phyloP scores from a whole-genome alignment of 2,329 filamentous ascomycete genomes.

The Colletotrichum sp. region DNA sequence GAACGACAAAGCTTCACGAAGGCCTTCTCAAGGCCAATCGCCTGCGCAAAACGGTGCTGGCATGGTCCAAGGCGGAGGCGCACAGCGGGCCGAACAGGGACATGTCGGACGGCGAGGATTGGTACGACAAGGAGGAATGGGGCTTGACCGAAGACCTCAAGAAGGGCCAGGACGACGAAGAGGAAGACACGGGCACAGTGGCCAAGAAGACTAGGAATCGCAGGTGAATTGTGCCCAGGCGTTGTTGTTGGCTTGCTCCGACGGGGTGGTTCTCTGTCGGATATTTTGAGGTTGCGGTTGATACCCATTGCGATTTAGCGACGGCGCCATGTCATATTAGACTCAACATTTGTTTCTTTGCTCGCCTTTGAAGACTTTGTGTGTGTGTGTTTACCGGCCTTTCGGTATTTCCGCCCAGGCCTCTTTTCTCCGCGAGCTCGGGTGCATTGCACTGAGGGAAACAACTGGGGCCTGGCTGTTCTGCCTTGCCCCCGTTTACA shows the following conservation, averaged over 20 bases:
- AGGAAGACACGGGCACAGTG: conserved; percentile 70
- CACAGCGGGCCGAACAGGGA: conserved; percentile 71
- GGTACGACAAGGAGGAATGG: conserved; percentile 87
- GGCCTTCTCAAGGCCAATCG: conserved; percentile 77
- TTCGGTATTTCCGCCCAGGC: neutral
- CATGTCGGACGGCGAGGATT: conserved; percentile 89
- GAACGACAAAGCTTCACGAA: conserved; percentile 69
- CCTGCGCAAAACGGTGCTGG: conserved; percentile 72
- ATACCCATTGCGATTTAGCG: conserved; percentile 19
- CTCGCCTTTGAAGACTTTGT: neutral
- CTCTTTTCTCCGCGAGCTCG: neutral
- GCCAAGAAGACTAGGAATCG: conserved; percentile 65
- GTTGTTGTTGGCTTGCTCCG: neutral
- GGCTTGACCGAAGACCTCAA: conserved; percentile 74
- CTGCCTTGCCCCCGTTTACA: neutral
- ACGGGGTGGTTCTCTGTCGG: neutral
- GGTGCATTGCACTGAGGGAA: neutral
- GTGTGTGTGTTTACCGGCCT: neutral
- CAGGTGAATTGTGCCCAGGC: conserved; percentile 35
- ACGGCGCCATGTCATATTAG: neutral
- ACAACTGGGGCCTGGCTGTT: neutral
- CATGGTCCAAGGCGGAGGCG: conserved; percentile 80
- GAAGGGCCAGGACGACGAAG: conserved; percentile 83
- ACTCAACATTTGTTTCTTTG: neutral
- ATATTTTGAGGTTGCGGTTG: conserved; percentile 14